A percentile compares a stretch with the other conserved stretches of the same genome.
Conservation (phyloP, 148 eudicot species). For the Pharnaceum exiguum region DNA sequence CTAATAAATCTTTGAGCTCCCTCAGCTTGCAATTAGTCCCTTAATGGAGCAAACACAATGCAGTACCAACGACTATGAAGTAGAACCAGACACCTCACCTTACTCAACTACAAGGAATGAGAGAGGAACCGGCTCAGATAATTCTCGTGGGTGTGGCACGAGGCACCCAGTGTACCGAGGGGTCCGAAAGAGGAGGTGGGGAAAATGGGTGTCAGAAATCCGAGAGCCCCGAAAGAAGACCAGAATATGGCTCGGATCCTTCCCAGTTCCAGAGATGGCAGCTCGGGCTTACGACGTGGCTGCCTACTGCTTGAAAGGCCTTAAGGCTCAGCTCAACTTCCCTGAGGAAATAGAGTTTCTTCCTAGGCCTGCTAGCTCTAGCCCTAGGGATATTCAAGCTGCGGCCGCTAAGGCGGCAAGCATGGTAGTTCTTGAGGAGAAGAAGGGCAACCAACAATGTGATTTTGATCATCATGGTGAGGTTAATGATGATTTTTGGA, state of each 20-base stretch:
- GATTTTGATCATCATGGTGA: slow-evolving; percentile 6
- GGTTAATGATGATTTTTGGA: slow-evolving; percentile 47
- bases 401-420: slow-evolving; percentile 55
- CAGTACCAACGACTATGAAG: neutral
- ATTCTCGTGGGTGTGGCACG: slow-evolving; percentile 14
- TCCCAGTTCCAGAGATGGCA: slow-evolving; percentile 59
- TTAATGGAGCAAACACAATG: slow-evolving; percentile 34
- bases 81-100: slow-evolving; percentile 16
- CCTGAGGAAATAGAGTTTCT: slow-evolving; percentile 47
- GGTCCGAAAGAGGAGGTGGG: slow-evolving; percentile 59
- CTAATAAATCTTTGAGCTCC: too few relatives aligned
- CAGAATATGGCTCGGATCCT: slow-evolving; percentile 70
- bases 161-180: slow-evolving; percentile 59
- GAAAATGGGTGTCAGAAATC: slow-evolving; percentile 78
- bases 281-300: slow-evolving; percentile 76
- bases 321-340: slow-evolving; percentile 52
- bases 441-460: neutral
- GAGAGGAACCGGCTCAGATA: neutral
- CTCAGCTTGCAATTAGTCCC: neutral
- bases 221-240: slow-evolving; percentile 58
- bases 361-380: slow-evolving; percentile 38
- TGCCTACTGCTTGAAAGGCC: slow-evolving; percentile 52
- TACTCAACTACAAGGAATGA: slow-evolving; percentile 5
- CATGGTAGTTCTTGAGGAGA: slow-evolving; percentile 17
- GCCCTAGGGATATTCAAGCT: slow-evolving; percentile 54